These are phyloP conservation scores for Talaromyces ruber DNA, from an alignment of 495 filamentous ascomycete species.

Conservation along the genomic window DNA sequence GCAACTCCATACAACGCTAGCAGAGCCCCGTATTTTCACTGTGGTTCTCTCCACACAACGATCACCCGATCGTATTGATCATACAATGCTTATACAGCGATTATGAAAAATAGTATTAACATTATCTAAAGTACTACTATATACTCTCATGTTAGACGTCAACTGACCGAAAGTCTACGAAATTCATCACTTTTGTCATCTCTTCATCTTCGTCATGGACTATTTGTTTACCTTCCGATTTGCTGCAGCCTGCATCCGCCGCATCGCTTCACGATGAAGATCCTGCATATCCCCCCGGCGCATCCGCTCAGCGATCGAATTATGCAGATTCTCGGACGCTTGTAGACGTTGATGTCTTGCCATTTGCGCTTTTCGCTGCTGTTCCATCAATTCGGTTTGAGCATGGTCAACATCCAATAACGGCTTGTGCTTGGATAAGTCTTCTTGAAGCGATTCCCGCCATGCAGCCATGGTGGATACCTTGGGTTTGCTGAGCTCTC, in stretches of 20 bases:
- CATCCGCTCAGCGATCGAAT: constrained; percentile 65
- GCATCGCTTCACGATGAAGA: constrained; percentile 71
- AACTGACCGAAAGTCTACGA: background rate
- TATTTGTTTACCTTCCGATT: constrained; percentile 23
- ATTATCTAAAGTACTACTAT: background rate
- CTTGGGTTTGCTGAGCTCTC: constrained; percentile 15
- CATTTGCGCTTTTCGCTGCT: constrained; percentile 32
- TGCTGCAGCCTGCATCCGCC: constrained; percentile 70
- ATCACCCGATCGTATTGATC: background rate
- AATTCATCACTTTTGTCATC: background rate
- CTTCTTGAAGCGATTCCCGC: constrained; percentile 60
- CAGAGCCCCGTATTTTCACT: background rate
- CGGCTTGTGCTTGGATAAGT: constrained; percentile 37
- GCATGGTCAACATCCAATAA: constrained; percentile 16
- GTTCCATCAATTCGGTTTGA: constrained; percentile 28
- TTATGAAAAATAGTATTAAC: too few relatives aligned
- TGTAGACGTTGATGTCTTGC: constrained; percentile 39
- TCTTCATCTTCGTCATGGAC: background rate
- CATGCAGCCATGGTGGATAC: constrained; percentile 66
- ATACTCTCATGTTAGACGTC: background rate
- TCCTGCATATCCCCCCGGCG: constrained; percentile 66
- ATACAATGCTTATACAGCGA: background rate
- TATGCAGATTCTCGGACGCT: constrained; percentile 29
- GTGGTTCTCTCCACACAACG: background rate
- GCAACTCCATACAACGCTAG: background rate